Percentiles rank a stretch among this genome's conserved stretches.
These are phyloP conservation scores for Talinum fruticosum DNA, from an alignment of 148 eudicot genomes.

Conservation along the genomic window DNA sequence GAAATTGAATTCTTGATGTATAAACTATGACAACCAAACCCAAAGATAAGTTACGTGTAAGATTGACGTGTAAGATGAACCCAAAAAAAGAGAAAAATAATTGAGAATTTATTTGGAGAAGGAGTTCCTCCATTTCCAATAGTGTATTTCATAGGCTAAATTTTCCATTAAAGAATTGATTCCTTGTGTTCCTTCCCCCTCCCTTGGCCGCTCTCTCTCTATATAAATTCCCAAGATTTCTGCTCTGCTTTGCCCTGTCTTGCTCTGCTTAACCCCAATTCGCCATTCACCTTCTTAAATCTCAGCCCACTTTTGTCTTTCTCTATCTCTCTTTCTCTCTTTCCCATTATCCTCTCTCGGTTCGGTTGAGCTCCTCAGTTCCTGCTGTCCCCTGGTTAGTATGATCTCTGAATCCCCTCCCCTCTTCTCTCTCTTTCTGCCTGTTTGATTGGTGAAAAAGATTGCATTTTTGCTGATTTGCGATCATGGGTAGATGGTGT, in stretches of 20 bases:
- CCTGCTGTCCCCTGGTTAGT: background rate
- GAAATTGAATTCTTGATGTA: background rate
- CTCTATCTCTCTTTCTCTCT: background rate
- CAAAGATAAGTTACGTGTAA: constrained; percentile 23
- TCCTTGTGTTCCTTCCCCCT: background rate
- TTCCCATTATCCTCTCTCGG: background rate
- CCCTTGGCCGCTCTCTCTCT: background rate
- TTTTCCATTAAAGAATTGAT: constrained; percentile 6
- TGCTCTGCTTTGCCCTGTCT: constrained; percentile 4
- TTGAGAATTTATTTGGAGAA: background rate
- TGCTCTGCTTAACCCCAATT: background rate
- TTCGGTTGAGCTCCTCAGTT: background rate
- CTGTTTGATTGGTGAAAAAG: background rate
- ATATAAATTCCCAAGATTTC: constrained; percentile 9
- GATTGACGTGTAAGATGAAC: constrained; percentile 26
- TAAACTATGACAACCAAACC: background rate
- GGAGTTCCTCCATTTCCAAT: background rate
- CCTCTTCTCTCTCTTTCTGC: background rate
- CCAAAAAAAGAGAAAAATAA: background rate
- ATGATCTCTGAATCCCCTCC: background rate
- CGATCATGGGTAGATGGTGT: constrained; percentile 8
- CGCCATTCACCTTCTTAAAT: background rate
- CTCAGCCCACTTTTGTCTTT: background rate
- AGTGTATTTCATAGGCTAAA: background rate
- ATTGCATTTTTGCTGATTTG: constrained; percentile 2